These are phyloP conservation scores for Ajuga reptans DNA, from an alignment of 305 asterid species.

Conservation along the genomic window DNA sequence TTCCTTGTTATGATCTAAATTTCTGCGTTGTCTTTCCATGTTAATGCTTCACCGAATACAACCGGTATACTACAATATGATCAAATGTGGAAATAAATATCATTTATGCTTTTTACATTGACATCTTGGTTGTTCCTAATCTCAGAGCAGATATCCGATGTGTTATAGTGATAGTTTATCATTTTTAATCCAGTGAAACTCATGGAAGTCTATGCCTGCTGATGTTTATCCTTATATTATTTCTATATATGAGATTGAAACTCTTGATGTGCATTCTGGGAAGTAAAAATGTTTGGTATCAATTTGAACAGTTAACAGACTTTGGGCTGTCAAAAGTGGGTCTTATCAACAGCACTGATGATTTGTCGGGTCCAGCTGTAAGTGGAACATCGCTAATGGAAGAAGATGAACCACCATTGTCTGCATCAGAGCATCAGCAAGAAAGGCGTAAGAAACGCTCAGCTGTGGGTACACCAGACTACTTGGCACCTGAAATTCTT, in stretches of 20 bases:
- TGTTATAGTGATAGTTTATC: neutral
- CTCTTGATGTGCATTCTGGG: slow-evolving; percentile 17
- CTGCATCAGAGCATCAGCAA: slow-evolving; percentile 62
- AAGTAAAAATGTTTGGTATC: slow-evolving; percentile 20
- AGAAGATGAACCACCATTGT: slow-evolving; percentile 71
- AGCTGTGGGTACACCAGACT: slow-evolving; percentile 99
- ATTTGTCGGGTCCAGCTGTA: slow-evolving; percentile 93
- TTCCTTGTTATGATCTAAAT: slow-evolving; percentile 14
- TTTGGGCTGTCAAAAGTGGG: slow-evolving; percentile 99
- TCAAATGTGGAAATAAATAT: neutral
- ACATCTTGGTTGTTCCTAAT: slow-evolving; percentile 8
- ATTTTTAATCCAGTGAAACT: slow-evolving; percentile 8
- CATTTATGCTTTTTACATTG: neutral
- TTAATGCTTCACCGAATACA: too few species aligned
- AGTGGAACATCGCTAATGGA: slow-evolving; percentile 88
- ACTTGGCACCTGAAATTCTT: slow-evolving; percentile 99
- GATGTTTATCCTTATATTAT: slow-evolving; percentile 10
- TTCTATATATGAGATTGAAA: slow-evolving; percentile 7
- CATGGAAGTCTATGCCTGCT: slow-evolving; percentile 10
- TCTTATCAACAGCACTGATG: slow-evolving; percentile 95
- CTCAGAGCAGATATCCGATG: neutral
- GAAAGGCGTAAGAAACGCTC: slow-evolving; percentile 89
- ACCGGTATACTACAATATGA: neutral
- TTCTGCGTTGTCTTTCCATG: neutral
- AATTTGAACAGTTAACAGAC: slow-evolving; percentile 78